Base-by-base conservation (phyloP, 441 rosid genomes). In the Gossypium gossypioides region DNA sequence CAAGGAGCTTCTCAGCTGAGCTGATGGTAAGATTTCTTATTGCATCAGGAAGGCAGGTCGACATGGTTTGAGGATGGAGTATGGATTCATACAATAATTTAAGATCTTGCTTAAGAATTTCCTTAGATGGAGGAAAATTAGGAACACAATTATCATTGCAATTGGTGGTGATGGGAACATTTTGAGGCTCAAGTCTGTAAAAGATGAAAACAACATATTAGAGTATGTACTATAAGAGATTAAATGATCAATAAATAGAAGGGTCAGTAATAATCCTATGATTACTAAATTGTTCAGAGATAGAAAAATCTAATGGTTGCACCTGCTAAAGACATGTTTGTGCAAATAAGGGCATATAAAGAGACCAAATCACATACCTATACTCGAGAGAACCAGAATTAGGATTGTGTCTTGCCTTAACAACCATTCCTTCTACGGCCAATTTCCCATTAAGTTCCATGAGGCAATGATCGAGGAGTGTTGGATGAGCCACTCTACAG, bases 381-480 rank as follows among this genome's bases (percentile, higher is more conserved):
- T 83, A 88, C 74, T 86, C 91, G 0, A 79, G 67, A 68, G 82
- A 79, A 68, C 84, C 85, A 22, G 87, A 82, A 76, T 74, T 75
- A 42, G 87, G 86, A 81, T 83, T 85, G 74, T 69, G 50, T 24
- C 80, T 85, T 13, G 81, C 69, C 34, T 19, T 56, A 13, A 89
- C 86, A 52, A 84, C 75, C 86, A 84, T 79, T 9, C 84, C 86
- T 64, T 72, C 81, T 27, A 82, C 83, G 4, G 84, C 81, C 0
- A 77, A 55, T 74, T 79, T 87, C 22, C 91, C 88, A 18, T 83
- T 78, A 16, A 87, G 84, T 71, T 80, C 87, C 81, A 77, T 81
- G 42, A 89, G 89, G 73, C 91, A 87, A 61, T 79, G 77, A 15
- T 85, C 91, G 69, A 89, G 91, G 66, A 89, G 87, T 40, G 84